These are phyloP conservation scores for Lyophyllum atratum DNA, from an alignment of 768 basidiomycete species.

Conservation along the genomic window DNA sequence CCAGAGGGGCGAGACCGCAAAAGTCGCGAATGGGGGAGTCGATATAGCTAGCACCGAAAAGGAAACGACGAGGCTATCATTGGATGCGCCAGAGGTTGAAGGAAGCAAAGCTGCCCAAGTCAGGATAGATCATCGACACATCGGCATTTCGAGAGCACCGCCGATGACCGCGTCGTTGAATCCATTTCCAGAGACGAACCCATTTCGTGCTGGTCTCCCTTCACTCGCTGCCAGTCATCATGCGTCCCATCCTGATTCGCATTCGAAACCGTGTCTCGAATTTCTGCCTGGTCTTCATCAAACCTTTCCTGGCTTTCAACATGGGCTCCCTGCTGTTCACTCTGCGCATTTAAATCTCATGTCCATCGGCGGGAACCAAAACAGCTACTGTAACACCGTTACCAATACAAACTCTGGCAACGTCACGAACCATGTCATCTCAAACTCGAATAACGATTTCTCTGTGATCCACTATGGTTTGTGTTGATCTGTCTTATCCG, in stretches of 20 bases:
- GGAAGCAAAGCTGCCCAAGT: neutral
- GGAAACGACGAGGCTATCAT: too few relatives aligned
- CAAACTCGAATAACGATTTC: neutral
- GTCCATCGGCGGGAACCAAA: neutral
- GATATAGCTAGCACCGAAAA: too few relatives aligned
- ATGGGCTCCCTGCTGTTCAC: neutral
- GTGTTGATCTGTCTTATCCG: neutral
- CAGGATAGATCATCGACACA: neutral
- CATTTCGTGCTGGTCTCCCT: neutral
- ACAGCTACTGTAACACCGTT: neutral
- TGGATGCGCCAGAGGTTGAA: neutral
- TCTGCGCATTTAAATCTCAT: neutral
- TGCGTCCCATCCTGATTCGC: too few relatives aligned
- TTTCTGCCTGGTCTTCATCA: neutral
- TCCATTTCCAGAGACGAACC: neutral
- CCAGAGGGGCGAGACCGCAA: too few relatives aligned
- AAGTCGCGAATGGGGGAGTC: too few relatives aligned
- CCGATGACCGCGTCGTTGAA: neutral
- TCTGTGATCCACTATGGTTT: neutral
- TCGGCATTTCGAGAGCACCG: neutral
- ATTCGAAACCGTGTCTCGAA: too few relatives aligned
- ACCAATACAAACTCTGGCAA: neutral
- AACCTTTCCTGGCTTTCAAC: neutral
- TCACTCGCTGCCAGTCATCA: neutral
- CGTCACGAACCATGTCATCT: neutral